Percentiles rank a stretch among this genome's conserved stretches.
Evolutionary conservation across 2,329 filamentous ascomycete species (phyloP).

Genomic region (Verticillium nonalfalfae): DNA sequence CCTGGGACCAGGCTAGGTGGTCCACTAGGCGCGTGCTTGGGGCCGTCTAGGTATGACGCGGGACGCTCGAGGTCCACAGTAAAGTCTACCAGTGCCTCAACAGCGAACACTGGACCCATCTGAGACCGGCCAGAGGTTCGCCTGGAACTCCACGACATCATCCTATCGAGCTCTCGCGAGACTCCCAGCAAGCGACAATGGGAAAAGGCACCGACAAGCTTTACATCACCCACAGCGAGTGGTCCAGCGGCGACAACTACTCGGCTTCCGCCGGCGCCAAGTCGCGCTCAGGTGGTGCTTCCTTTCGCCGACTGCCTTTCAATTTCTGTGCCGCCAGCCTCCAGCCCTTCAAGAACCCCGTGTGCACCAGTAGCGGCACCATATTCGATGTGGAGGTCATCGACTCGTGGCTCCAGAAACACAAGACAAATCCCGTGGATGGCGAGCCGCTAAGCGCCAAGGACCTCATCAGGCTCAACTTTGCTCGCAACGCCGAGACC

Average conservation of each 20-base stretch:
- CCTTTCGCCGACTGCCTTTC: constrained; percentile 87
- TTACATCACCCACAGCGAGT: constrained; percentile 92
- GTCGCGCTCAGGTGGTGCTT: constrained; percentile 51
- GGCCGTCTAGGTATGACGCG: not conserved
- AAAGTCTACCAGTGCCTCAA: not conserved
- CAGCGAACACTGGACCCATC: not conserved
- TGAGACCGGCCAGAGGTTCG: not conserved
- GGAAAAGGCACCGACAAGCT: constrained; percentile 43
- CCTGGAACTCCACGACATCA: not conserved
- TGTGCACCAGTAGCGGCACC: constrained; percentile 80
- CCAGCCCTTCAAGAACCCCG: constrained; percentile 90
- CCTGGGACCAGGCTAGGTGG: no score
- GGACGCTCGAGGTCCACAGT: not conserved
- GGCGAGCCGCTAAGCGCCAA: constrained; percentile 71
- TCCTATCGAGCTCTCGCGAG: not conserved
- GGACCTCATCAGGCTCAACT: constrained; percentile 86
- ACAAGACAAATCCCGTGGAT: constrained; percentile 85
- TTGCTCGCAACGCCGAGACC: constrained; percentile 79
- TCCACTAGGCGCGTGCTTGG: no score
- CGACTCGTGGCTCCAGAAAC: constrained; percentile 86
- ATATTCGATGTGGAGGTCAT: constrained; percentile 97
- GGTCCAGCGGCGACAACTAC: constrained; percentile 86
- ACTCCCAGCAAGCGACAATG: constrained; percentile 21
- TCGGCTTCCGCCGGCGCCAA: constrained; percentile 71
- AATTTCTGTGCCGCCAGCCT: constrained; percentile 97